Evolutionary conservation across 306 rosid species (phyloP), one percentile per base, ranked within the genome.

Genomic region (Vigna nakashimae): DNA sequence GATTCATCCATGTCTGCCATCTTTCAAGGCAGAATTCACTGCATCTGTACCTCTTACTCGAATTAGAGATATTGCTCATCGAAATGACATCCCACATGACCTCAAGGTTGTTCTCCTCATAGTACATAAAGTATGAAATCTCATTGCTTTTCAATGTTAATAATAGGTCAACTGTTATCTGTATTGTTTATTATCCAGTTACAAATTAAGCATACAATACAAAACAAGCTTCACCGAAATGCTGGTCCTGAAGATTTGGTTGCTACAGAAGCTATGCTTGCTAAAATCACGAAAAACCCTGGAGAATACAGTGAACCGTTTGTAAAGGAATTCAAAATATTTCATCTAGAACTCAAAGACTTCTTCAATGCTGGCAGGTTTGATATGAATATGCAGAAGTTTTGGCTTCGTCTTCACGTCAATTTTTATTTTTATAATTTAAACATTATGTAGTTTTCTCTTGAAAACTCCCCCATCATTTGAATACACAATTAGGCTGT

Each of bases 341-440:
- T 95, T 86, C 90, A 87, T 85, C 91, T 42, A 18, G 99, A 95
- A 87, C 97, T 95, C 63, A 95, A 95, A 86, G 99, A 95, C 84
- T 95, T 95, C 88, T 95, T 95, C 84, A 95, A 95, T 82, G 99
- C 99, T 86, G 98, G 97, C 88, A 92, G 99, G 99, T 95, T 73
- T 80, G 90, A 79, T 80, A 52, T 48, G 52, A 84, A 64, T 51
- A 67, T 67, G 58, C 68, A 24, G 70, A 75, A 65, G 36, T 7
- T 78, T 68, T 53, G 72, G 14, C 13, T 69, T 40, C 14, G 40
- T 51, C 14, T 46, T 51, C 60, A 55, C 36, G 22, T 78, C 70
- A 26, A 68, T 73, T 8, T 13, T 26, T 62, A 68, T 22, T 43
- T 17, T 69, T 75, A 24, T 36, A 63, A 56, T 46, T 50, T 65